phyloP scores from a whole-genome alignment of 441 rosid genomes.

The Rhodomyrtus psidioides region DNA sequence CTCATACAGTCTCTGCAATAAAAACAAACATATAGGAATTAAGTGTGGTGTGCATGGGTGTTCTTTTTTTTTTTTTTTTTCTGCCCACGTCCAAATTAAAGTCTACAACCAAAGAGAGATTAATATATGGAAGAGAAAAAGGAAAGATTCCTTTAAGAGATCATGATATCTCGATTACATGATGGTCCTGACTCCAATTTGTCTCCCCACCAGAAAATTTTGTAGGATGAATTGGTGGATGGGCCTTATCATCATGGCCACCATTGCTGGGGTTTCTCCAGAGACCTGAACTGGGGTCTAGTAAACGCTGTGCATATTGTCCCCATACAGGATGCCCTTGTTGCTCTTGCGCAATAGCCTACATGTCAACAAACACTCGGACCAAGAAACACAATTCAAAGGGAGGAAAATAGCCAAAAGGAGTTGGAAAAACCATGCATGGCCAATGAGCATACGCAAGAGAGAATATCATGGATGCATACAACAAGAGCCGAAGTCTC shows the following conservation, averaged over 20 bases:
- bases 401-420: neutral
- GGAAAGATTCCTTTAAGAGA: neutral
- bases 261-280: slow-evolving; percentile 95
- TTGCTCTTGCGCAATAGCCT: slow-evolving; percentile 86
- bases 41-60: neutral
- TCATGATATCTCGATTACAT: slow-evolving; percentile 25
- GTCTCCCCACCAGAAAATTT: slow-evolving; percentile 82
- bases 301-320: slow-evolving; percentile 67
- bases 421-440: neutral
- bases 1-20: slow-evolving; percentile 72
- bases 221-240: slow-evolving; percentile 97
- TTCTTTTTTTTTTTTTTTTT: neutral
- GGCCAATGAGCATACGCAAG: neutral
- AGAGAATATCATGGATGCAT: neutral
- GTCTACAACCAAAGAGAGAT: neutral
- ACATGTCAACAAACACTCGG: neutral
- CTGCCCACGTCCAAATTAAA: neutral
- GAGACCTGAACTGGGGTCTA: slow-evolving; percentile 64
- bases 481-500: neutral
- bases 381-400: neutral
- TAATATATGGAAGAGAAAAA: neutral
- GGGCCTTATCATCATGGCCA: slow-evolving; percentile 98
- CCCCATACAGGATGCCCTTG: slow-evolving; percentile 89
- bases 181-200: slow-evolving; percentile 89
- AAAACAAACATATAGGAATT: slow-evolving; percentile 6